Conservation (phyloP, 108 stramenopile species). For the Fragilariopsis cylindrus region DNA sequence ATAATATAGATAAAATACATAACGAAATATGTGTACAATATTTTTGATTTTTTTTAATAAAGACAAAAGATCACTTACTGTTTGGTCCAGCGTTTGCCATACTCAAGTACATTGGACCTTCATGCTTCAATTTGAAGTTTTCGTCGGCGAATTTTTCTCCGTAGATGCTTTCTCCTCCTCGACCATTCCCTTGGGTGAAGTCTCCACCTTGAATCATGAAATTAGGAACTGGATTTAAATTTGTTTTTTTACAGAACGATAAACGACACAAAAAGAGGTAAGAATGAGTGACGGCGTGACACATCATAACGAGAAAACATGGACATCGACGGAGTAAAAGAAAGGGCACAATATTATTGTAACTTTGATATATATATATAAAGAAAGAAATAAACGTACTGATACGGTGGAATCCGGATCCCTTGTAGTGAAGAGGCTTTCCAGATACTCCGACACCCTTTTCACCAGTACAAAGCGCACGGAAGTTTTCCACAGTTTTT, state of each 20-base stretch:
- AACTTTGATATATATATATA: neutral
- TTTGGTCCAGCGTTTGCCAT: slow-evolving; percentile 96
- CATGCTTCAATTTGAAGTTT: slow-evolving; percentile 84
- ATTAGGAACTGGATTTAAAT: slow-evolving; percentile 44
- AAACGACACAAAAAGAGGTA: neutral
- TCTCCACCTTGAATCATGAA: slow-evolving; percentile 84
- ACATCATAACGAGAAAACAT: slow-evolving; percentile 6
- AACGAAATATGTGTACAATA: neutral
- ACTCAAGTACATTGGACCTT: slow-evolving; percentile 85
- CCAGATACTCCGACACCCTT: slow-evolving; percentile 80
- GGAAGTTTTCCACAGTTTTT: slow-evolving; percentile 62
- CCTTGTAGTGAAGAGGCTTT: slow-evolving; percentile 89
- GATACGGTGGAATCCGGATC: slow-evolving; percentile 90
- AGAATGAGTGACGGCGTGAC: slow-evolving; percentile 14
- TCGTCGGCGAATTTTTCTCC: slow-evolving; percentile 93
- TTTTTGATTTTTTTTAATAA: neutral
- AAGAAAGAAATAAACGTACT: slow-evolving; percentile 14
- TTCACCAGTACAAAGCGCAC: slow-evolving; percentile 93
- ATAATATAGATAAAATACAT: neutral
- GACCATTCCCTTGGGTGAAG: slow-evolving; percentile 46
- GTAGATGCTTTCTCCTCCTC: slow-evolving; percentile 76
- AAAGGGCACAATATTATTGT: neutral
- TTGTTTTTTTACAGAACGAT: neutral
- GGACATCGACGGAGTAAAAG: neutral
- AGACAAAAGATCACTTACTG: slow-evolving; percentile 29